phyloP scores from a whole-genome alignment of 768 basidiomycete genomes.

The Lyophyllum shimeji region DNA sequence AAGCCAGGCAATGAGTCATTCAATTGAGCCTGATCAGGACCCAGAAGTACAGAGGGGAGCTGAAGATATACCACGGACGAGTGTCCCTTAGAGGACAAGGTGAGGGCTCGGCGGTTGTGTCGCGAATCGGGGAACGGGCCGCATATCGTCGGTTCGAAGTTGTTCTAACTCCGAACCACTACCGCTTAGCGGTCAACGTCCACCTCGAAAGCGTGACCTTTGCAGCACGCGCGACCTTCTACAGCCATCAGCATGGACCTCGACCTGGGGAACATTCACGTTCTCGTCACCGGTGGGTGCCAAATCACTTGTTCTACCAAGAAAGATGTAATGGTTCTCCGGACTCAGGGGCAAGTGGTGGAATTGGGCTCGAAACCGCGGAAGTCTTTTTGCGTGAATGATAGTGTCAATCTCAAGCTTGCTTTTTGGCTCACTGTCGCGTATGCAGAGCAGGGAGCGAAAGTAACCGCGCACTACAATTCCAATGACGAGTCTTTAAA shows the following conservation, averaged over 20 bases:
- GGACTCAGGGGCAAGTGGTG: slow-evolving; percentile 61
- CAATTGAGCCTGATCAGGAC: too few relatives aligned
- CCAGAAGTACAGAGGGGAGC: too few relatives aligned
- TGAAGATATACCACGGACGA: too few relatives aligned
- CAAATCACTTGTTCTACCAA: neutral
- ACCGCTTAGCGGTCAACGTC: too few relatives aligned
- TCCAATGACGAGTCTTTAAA: slow-evolving; percentile 43
- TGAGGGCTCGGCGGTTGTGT: too few relatives aligned
- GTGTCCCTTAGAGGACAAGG: too few relatives aligned
- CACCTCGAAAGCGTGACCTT: too few relatives aligned
- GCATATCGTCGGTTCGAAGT: too few relatives aligned
- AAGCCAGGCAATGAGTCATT: too few relatives aligned
- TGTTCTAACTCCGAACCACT: too few relatives aligned
- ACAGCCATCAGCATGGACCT: slow-evolving; percentile 42
- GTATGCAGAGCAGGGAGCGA: slow-evolving; percentile 62
- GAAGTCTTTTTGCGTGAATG: slow-evolving; percentile 54
- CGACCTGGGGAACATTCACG: slow-evolving; percentile 58
- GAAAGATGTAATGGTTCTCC: neutral
- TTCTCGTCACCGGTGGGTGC: slow-evolving; percentile 60
- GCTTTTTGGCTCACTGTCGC: neutral
- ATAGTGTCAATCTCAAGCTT: neutral
- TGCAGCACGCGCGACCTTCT: neutral
- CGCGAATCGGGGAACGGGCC: too few relatives aligned
- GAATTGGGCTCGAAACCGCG: slow-evolving; percentile 67
- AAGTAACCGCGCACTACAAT: slow-evolving; percentile 73